Evolutionary conservation across 1,284 basidiomycete genomes (phyloP).

Genomic region (Agaricales sp.): DNA sequence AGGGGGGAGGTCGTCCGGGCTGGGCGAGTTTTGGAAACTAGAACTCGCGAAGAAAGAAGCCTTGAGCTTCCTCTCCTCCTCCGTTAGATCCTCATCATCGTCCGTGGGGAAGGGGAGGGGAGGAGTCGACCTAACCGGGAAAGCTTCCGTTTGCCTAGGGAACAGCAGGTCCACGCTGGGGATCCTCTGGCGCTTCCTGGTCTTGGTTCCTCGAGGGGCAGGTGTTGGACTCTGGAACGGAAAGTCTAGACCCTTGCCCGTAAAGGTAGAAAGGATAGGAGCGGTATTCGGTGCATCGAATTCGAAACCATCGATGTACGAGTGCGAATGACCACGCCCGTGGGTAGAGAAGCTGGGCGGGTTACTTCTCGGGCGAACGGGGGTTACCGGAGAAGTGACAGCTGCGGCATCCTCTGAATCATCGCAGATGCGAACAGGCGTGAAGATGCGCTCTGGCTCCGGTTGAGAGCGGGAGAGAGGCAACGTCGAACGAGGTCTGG

Average conservation of each 20-base stretch:
- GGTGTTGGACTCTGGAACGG: neutral
- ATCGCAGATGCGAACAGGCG: conserved; percentile 56
- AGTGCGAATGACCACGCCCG: neutral
- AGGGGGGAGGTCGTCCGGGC: conserved; percentile 63
- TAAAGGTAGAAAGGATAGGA: conserved; percentile 12
- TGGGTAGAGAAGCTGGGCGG: conserved; percentile 10
- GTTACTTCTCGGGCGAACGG: conserved; percentile 19
- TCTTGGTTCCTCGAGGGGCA: conserved; percentile 12
- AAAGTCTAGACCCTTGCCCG: neutral
- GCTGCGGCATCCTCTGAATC: conserved; percentile 32
- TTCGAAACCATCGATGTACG: neutral
- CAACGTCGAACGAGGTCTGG: neutral
- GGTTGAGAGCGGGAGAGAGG: conserved; percentile 33
- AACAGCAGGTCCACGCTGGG: conserved; percentile 8
- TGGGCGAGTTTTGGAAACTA: conserved; percentile 71
- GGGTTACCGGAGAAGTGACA: conserved; percentile 28
- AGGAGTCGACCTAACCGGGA: conserved; percentile 15
- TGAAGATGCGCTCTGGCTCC: conserved; percentile 20
- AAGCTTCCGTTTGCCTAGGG: conserved; percentile 12
- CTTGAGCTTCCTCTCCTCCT: conserved; percentile 19
- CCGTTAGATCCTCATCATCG: conserved; percentile 19
- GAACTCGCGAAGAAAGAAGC: conserved; percentile 59
- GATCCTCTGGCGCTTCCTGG: conserved; percentile 10
- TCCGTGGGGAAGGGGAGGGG: conserved; percentile 12
- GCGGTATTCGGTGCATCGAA: neutral